Percentiles rank a stretch among this genome's conserved stretches.
Evolutionary conservation across 306 rosid species (phyloP).

Genomic region (Biancaea sappan): DNA sequence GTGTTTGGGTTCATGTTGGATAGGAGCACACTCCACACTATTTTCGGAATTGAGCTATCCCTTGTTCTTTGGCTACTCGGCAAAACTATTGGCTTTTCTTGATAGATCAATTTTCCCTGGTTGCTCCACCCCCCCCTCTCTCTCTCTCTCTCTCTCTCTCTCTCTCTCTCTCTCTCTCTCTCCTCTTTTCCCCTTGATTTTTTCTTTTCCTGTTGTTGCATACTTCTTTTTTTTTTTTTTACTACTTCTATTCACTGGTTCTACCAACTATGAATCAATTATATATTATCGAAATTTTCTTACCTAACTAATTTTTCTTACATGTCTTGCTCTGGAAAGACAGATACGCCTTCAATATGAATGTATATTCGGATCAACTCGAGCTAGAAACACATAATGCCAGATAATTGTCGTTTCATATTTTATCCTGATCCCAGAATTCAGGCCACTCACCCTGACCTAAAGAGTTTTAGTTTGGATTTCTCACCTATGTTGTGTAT

Average conservation of each 20-base stretch:
- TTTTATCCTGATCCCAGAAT: too few species aligned
- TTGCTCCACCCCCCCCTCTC: not conserved
- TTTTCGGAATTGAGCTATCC: conserved; percentile 76
- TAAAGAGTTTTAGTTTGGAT: too few species aligned
- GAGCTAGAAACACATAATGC: too few species aligned
- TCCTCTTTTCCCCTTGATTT: not conserved
- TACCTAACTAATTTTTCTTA: not conserved
- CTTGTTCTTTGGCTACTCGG: conserved; percentile 90
- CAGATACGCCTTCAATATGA: not conserved
- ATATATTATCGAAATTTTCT: not conserved
- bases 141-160: too few species aligned
- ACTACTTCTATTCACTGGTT: not conserved
- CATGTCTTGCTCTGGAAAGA: not conserved
- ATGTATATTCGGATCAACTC: not conserved
- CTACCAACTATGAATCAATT: not conserved
- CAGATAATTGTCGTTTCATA: too few species aligned
- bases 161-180: not conserved
- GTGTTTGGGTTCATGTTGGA: conserved; percentile 81
- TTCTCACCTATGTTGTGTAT: too few species aligned
- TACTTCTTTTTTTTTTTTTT: not conserved
- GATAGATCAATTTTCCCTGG: conserved; percentile 7
- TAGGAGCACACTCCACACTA: conserved; percentile 73
- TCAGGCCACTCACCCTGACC: too few species aligned
- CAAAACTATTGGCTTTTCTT: conserved; percentile 69
- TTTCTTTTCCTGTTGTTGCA: too few species aligned